Evolutionary conservation across 768 basidiomycete genomes (phyloP).

Genomic region (Lyophyllum shimeji): DNA sequence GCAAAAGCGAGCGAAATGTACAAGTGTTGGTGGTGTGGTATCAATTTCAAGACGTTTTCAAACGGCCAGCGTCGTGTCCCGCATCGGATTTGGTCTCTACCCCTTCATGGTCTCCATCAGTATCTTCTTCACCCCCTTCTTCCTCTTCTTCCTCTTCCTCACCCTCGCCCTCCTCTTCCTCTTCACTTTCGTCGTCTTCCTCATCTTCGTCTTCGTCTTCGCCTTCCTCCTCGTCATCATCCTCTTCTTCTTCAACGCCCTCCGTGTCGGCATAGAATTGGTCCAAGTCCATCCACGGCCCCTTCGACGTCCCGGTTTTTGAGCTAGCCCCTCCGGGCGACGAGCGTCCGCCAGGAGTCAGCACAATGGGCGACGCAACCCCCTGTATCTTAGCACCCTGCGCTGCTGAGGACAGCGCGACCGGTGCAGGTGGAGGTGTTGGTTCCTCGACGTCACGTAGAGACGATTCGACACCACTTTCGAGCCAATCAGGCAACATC

Average conservation of each 20-base stretch:
- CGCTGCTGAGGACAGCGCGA: conserved; percentile 40
- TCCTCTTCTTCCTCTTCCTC: conserved; percentile 19
- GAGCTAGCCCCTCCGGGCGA: conserved; percentile 43
- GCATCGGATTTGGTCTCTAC: neutral
- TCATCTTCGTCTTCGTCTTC: conserved; percentile 29
- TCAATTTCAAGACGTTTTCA: neutral
- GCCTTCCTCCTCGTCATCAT: conserved; percentile 24
- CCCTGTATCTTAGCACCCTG: conserved; percentile 20
- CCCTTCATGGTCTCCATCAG: conserved; percentile 8
- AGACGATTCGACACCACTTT: conserved; percentile 76
- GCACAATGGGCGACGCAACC: conserved; percentile 46
- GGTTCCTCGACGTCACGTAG: conserved; percentile 73
- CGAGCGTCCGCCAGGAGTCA: conserved; percentile 51
- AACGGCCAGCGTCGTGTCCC: neutral
- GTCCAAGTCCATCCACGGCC: conserved; percentile 63
- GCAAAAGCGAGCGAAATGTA: neutral
- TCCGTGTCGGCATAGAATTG: conserved; percentile 67
- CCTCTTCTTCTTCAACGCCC: conserved; percentile 24
- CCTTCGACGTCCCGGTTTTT: conserved; percentile 34
- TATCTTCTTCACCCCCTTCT: conserved; percentile 15
- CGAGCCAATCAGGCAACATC: conserved; percentile 82
- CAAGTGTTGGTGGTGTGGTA: neutral
- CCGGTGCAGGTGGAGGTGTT: conserved; percentile 29
- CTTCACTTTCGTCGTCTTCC: conserved; percentile 29
- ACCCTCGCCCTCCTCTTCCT: conserved; percentile 25